phyloP scores from a whole-genome alignment of 768 basidiomycete genomes.

The Boletus insuetus region DNA sequence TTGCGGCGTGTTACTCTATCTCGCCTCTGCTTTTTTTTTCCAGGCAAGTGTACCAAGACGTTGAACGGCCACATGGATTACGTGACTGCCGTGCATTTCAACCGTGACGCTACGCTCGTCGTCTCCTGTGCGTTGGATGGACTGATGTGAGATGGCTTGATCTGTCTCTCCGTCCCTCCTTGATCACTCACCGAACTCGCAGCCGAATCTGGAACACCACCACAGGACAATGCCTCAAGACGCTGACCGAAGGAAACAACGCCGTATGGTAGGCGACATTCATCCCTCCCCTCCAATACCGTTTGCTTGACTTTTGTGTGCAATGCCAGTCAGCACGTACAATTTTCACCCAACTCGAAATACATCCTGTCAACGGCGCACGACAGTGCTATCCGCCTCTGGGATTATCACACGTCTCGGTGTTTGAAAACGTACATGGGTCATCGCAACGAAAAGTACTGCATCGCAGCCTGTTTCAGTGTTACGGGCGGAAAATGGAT shows the following conservation, averaged over 20 bases:
- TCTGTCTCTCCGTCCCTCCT: neutral
- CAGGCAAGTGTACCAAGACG: slow-evolving; percentile 82
- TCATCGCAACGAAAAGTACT: slow-evolving; percentile 80
- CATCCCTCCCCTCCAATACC: no score
- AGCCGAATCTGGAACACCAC: slow-evolving; percentile 96
- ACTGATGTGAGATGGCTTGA: slow-evolving; percentile 67
- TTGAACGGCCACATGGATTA: slow-evolving; percentile 93
- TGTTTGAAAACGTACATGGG: slow-evolving; percentile 89
- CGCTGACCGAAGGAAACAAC: slow-evolving; percentile 85
- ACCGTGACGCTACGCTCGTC: slow-evolving; percentile 85
- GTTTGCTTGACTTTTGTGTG: neutral
- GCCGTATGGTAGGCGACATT: slow-evolving; percentile 62
- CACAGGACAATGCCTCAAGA: slow-evolving; percentile 94
- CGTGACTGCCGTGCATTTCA: slow-evolving; percentile 93
- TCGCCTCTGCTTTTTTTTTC: neutral
- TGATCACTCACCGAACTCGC: neutral
- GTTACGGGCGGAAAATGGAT: slow-evolving; percentile 89
- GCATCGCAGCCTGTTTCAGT: slow-evolving; percentile 80
- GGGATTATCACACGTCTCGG: slow-evolving; percentile 91
- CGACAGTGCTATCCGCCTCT: slow-evolving; percentile 88
- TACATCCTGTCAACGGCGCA: slow-evolving; percentile 93
- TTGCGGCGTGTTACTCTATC: neutral
- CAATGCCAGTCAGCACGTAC: slow-evolving; percentile 70
- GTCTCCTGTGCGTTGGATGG: slow-evolving; percentile 93
- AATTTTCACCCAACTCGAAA: slow-evolving; percentile 94